Evolutionary conservation across 768 basidiomycete species (phyloP).

Genomic region (Boletus subparvulus): DNA sequence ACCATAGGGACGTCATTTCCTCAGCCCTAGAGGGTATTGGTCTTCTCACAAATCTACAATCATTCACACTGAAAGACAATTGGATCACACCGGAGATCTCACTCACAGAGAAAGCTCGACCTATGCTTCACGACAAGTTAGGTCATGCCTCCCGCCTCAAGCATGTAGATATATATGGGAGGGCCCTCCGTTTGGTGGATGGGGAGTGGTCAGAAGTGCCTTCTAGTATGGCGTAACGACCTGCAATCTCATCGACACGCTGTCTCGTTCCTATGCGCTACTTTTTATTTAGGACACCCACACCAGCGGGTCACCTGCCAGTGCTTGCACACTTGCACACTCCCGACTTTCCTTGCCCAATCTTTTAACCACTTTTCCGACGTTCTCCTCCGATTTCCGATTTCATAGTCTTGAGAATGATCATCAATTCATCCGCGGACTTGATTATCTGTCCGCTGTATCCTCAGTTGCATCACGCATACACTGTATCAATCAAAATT

Average conservation of each 20-base stretch:
- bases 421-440: constrained; percentile 42
- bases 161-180: not conserved
- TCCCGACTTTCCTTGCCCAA: constrained; percentile 43
- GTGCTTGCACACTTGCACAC: constrained; percentile 43
- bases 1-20: not conserved
- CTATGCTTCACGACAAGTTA: not conserved
- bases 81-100: not conserved
- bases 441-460: constrained; percentile 37
- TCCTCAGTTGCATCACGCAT: too few relatives aligned
- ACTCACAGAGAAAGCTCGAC: not conserved
- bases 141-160: not conserved
- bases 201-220: not conserved
- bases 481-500: constrained; percentile 16
- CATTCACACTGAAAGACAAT: not conserved
- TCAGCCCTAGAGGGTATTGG: not conserved
- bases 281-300: constrained; percentile 3
- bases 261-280: not conserved
- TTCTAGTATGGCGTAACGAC: not conserved
- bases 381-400: too few relatives aligned
- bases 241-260: not conserved
- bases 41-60: not conserved
- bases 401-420: constrained; percentile 67
- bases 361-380: constrained; percentile 44
- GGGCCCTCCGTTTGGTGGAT: not conserved
- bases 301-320: constrained; percentile 45